These are phyloP conservation scores for Debaryomyces tyrocola DNA, from an alignment of 805 yeast genomes.

Conservation along the genomic window DNA sequence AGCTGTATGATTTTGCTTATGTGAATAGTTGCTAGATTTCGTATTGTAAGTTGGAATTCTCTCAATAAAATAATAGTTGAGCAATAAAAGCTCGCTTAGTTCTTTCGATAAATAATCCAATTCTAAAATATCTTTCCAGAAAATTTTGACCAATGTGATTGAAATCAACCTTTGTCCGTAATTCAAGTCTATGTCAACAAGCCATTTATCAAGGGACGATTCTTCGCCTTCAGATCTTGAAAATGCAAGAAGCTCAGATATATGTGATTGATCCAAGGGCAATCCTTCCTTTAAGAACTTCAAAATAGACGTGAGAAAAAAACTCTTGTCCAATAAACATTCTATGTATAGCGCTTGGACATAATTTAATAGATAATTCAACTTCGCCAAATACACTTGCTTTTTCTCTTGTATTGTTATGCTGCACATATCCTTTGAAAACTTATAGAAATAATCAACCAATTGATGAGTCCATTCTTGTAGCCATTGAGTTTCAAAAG, in stretches of 20 bases:
- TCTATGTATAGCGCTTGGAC: conserved; percentile 68
- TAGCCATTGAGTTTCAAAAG: conserved; percentile 62
- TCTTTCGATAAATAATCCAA: conserved; percentile 62
- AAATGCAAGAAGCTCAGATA: conserved; percentile 22
- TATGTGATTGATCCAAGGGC: conserved; percentile 27
- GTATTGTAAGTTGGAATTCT: conserved; percentile 17
- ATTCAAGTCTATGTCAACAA: conserved; percentile 23
- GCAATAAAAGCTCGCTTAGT: conserved; percentile 58
- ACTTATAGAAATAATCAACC: conserved; percentile 54
- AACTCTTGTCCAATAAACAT: conserved; percentile 58
- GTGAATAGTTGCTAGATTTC: neutral
- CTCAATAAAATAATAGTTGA: conserved; percentile 43
- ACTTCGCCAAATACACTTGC: conserved; percentile 46
- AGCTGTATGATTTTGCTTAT: neutral
- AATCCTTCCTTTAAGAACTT: conserved; percentile 45
- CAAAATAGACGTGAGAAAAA: conserved; percentile 65
- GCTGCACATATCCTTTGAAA: conserved; percentile 40
- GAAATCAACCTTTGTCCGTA: conserved; percentile 36
- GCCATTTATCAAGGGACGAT: conserved; percentile 9
- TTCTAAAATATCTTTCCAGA: conserved; percentile 68
- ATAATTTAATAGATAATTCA: conserved; percentile 61
- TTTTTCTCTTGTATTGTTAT: conserved; percentile 29
- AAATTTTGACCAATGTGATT: conserved; percentile 55
- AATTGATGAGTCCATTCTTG: conserved; percentile 91
- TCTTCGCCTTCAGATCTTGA: conserved; percentile 23